Conservation (phyloP, 257 asterid species). For the Ligustrum vulgare region DNA sequence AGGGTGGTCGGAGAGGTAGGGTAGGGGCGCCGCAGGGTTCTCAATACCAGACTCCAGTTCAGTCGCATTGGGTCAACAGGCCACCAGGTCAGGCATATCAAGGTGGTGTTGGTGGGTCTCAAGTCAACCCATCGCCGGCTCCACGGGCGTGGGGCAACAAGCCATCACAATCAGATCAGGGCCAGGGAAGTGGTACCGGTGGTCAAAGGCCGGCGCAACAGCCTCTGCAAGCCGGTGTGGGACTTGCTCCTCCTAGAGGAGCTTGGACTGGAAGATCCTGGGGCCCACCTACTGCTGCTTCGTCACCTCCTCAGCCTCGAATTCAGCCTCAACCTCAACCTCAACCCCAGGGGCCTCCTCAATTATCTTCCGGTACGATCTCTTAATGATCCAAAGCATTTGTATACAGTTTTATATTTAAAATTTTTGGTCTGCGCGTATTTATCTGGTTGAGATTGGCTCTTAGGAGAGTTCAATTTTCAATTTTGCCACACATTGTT, state of each 20-base stretch:
- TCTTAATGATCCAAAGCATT: too few species aligned
- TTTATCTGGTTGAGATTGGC: too few species aligned
- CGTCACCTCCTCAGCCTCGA: constrained; percentile 5
- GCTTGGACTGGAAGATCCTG: constrained; percentile 9
- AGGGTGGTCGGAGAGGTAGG: neutral
- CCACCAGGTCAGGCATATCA: neutral
- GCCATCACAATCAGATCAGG: neutral
- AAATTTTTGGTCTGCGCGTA: too few species aligned
- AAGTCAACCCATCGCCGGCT: neutral
- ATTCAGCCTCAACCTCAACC: neutral
- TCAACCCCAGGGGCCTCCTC: too few species aligned
- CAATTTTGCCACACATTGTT: too few species aligned
- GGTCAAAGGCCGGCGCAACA: neutral
- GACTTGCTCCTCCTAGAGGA: neutral
- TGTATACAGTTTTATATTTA: too few species aligned
- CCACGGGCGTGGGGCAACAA: neutral
- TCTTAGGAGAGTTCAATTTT: too few species aligned
- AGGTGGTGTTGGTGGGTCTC: neutral
- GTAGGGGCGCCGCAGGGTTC: neutral
- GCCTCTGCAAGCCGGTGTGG: neutral
- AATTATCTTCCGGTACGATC: constrained; percentile 12
- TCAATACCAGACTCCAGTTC: neutral
- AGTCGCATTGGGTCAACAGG: neutral
- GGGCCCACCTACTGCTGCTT: neutral
- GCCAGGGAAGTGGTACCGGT: neutral